Conservation (phyloP, 1,139 yeast genomes). For the Suhomyces anneliseae region DNA sequence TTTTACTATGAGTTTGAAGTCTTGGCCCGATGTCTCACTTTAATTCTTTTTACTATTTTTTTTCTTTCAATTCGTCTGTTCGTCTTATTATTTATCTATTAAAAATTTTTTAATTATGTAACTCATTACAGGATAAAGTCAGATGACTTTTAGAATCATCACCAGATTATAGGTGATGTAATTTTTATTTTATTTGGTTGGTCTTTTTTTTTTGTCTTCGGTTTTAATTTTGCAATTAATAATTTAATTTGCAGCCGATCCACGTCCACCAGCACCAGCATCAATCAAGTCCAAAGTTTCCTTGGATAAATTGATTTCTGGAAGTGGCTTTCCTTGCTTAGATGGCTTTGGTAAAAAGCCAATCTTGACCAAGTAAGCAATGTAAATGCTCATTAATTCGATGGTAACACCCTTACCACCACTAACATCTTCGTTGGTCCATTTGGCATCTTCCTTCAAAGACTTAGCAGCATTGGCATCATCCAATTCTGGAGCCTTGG, state of each 20-base stretch:
- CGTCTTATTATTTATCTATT: too few species aligned
- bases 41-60: too few species aligned
- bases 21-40: too few species aligned
- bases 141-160: too few species aligned
- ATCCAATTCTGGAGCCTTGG: slow-evolving; percentile 94
- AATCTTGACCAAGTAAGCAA: slow-evolving; percentile 73
- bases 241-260: slow-evolving; percentile 41
- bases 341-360: slow-evolving; percentile 75
- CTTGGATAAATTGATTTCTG: slow-evolving; percentile 53
- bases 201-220: background rate
- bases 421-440: slow-evolving; percentile 67
- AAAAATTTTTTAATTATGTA: too few species aligned
- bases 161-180: too few species aligned
- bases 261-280: slow-evolving; percentile 90
- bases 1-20: too few species aligned
- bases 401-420: slow-evolving; percentile 71
- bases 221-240: background rate
- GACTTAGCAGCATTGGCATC: slow-evolving; percentile 74
- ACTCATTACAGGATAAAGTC: too few species aligned
- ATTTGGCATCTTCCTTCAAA: slow-evolving; percentile 56
- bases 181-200: too few species aligned
- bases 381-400: slow-evolving; percentile 69
- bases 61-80: too few species aligned
- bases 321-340: slow-evolving; percentile 48
- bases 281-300: slow-evolving; percentile 65